Evolutionary conservation across 805 yeast species (phyloP), one percentile per base, ranked within the genome.

Genomic region (Hanseniaspora vineae): DNA sequence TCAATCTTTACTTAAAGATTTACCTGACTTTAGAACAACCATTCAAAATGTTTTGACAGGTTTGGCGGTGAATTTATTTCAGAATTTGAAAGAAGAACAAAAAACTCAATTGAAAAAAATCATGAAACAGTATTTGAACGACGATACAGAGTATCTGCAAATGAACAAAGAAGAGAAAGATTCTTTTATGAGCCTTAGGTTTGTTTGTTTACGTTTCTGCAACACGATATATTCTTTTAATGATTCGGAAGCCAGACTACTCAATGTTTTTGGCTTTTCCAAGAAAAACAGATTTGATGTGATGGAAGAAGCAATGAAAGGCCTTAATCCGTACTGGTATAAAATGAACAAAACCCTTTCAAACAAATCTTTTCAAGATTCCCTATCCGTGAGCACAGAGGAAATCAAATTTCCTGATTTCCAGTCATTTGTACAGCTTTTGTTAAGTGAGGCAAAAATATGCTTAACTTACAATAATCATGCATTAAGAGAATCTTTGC

Each of bases 241-340:
- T 46, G 88, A 86, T 59, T 59, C 83, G 0, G 75, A 76, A 35
- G 84, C 89, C 0, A 68, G 96, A 50, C 55, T 76, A 43, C 65
- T 86, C 37, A 80, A 87, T 57, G 61, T 88, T 17, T 60, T 81
- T 43, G 96, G 88, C 13, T 62, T 84, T 5, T 65, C 75, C 18
- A 57, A 71, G 12, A 61, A 59, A 1, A 84, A 84, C 53, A 71
- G 81, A 48, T 70, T 84, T 2, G 95, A 86, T 54, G 78, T 85
- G 0, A 67, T 81, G 2, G 95, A 87, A 56, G 96, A 87, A 59
- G 82, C 96, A 0, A 62, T 60, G 5, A 78, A 77, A 52, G 97
- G 97, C 0, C 65, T 90, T 31, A 80, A 87, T 60, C 96, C 96
- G 0, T 76, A 83, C 60, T 82, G 89, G 86, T 84, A 79, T 58